Evolutionary conservation across 2,329 filamentous ascomycete genomes (phyloP).

Genomic region (Talaromyces atroroseus): DNA sequence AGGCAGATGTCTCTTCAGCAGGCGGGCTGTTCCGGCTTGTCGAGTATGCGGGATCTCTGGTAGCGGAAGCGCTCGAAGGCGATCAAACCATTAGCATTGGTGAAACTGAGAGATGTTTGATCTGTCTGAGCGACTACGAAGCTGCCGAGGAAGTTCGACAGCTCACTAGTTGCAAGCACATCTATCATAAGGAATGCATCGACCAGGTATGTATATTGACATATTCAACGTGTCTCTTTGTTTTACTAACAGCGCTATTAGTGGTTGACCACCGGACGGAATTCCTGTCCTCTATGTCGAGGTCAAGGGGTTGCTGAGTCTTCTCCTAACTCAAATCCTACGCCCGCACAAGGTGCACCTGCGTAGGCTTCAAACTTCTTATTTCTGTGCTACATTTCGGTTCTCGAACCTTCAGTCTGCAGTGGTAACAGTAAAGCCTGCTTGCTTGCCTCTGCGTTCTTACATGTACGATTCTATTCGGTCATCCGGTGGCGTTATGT

Average conservation of each 20-base stretch:
- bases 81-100: constrained; percentile 29
- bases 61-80: constrained; percentile 45
- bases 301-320: constrained; percentile 39
- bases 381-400: not conserved
- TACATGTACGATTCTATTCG: constrained; percentile 10
- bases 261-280: constrained; percentile 24
- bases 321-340: constrained; percentile 17
- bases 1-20: constrained; percentile 58
- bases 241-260: not conserved
- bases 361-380: not conserved
- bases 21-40: constrained; percentile 56
- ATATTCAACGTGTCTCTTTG: not conserved
- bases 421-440: not conserved
- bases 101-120: constrained; percentile 56
- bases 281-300: constrained; percentile 35
- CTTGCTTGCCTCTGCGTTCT: not conserved
- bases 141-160: constrained; percentile 55
- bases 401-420: not conserved
- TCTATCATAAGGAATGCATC: constrained; percentile 65
- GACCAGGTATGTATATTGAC: constrained; percentile 52
- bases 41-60: constrained; percentile 35
- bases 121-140: constrained; percentile 63
- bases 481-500: constrained; percentile 10
- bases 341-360: not conserved
- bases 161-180: constrained; percentile 58